These are phyloP conservation scores for Fragaria ananassa DNA, from an alignment of 306 rosid species.

Conservation along the genomic window DNA sequence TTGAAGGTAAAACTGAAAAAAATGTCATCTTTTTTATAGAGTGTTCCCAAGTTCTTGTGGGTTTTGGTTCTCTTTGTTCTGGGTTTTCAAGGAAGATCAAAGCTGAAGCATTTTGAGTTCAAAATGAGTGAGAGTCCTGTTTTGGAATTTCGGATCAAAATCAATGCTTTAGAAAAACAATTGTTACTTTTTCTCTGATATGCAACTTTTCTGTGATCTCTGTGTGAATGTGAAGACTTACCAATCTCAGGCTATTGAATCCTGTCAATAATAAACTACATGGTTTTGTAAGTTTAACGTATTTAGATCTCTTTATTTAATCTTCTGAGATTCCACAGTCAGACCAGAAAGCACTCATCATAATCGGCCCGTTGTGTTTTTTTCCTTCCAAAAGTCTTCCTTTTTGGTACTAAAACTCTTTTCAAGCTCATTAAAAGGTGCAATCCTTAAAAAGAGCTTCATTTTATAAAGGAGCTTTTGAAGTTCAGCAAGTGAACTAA, in stretches of 20 bases:
- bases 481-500: background rate
- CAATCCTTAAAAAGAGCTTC: background rate
- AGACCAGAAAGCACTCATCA: slow-evolving; percentile 2
- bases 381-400: background rate
- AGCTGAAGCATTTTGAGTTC: background rate
- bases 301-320: background rate
- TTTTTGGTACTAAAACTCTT: background rate
- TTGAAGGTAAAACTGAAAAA: background rate
- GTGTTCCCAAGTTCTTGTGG: background rate
- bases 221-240: background rate
- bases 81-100: background rate
- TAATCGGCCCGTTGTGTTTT: background rate
- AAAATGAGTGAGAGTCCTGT: background rate
- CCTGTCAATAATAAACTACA: background rate
- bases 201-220: background rate
- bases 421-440: background rate
- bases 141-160: background rate
- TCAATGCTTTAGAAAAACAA: background rate
- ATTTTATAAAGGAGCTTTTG: background rate
- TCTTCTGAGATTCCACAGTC: slow-evolving; percentile 4
- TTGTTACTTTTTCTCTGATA: background rate
- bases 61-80: background rate
- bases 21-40: background rate
- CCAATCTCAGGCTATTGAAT: slow-evolving; percentile 1
- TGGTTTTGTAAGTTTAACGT: background rate